These are phyloP conservation scores for Mycena olivaceomarginata DNA, from an alignment of 768 basidiomycete species.

Conservation along the genomic window DNA sequence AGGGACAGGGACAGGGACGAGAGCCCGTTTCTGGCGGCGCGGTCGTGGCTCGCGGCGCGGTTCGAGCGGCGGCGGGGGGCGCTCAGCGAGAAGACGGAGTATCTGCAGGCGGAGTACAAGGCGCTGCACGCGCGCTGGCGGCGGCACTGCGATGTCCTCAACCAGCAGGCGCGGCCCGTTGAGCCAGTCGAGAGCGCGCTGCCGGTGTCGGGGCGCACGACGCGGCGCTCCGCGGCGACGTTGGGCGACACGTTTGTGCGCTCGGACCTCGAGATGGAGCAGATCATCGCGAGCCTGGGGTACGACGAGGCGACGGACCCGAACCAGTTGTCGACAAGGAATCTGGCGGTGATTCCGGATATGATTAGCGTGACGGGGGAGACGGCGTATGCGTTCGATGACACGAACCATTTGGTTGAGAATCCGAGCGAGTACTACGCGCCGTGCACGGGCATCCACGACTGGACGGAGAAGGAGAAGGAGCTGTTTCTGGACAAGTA, in stretches of 20 bases:
- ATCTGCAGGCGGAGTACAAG: slow-evolving; percentile 80
- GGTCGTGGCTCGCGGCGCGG: slow-evolving; percentile 70
- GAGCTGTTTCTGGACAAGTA: slow-evolving; percentile 87
- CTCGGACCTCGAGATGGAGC: slow-evolving; percentile 97
- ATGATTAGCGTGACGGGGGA: slow-evolving; percentile 86
- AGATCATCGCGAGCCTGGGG: slow-evolving; percentile 95
- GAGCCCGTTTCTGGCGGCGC: slow-evolving; percentile 61
- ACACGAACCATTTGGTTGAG: slow-evolving; percentile 88
- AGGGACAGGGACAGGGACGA: slow-evolving; percentile 51
- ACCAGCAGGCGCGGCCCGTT: slow-evolving; percentile 71
- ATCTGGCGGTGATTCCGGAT: slow-evolving; percentile 92
- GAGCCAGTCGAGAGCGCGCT: slow-evolving; percentile 57
- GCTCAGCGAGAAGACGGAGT: slow-evolving; percentile 72
- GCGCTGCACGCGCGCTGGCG: slow-evolving; percentile 84
- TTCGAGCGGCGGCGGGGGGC: slow-evolving; percentile 72
- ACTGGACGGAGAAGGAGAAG: slow-evolving; percentile 94
- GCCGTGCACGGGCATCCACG: slow-evolving; percentile 81
- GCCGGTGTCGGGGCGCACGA: slow-evolving; percentile 74
- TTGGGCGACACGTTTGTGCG: slow-evolving; percentile 89
- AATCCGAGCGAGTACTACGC: slow-evolving; percentile 89
- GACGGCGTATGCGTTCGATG: slow-evolving; percentile 83
- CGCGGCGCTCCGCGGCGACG: slow-evolving; percentile 80
- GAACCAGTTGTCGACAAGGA: slow-evolving; percentile 88
- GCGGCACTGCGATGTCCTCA: slow-evolving; percentile 81
- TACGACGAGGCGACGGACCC: slow-evolving; percentile 97